Conservation (phyloP, 108 stramenopile genomes). For the Schizochytrium sp. region DNA sequence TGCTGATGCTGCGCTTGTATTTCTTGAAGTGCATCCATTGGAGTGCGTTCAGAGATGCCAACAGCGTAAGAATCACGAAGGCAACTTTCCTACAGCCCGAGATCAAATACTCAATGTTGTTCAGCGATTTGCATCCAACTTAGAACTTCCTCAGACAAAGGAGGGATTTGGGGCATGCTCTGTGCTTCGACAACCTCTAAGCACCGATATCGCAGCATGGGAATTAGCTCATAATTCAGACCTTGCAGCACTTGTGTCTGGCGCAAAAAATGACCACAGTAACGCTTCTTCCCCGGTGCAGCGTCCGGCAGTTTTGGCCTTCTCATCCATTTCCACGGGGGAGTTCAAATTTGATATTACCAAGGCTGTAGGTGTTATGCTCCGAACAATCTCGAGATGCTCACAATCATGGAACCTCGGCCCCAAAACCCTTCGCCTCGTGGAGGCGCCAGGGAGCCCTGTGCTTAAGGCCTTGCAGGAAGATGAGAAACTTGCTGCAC, state of each 20-base stretch:
- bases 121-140: neutral
- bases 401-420: neutral
- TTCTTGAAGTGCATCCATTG: neutral
- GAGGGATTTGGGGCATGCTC: neutral
- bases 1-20: neutral
- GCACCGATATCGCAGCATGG: neutral
- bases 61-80: conserved; percentile 3
- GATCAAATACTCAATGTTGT: neutral
- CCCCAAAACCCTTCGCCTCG: neutral
- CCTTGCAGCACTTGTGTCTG: neutral
- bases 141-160: neutral
- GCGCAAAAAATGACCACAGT: no score
- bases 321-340: conserved; percentile 24
- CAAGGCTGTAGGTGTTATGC: neutral
- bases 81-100: conserved; percentile 16
- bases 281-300: no score
- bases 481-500: neutral
- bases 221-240: neutral
- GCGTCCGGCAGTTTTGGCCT: neutral
- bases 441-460: neutral
- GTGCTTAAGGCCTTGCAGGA: neutral
- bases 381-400: neutral
- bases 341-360: neutral
- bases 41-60: conserved; percentile 9
- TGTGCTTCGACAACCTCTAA: neutral